phyloP scores from a whole-genome alignment of 2,329 filamentous ascomycete species.

The Tolypocladium tropicale region DNA sequence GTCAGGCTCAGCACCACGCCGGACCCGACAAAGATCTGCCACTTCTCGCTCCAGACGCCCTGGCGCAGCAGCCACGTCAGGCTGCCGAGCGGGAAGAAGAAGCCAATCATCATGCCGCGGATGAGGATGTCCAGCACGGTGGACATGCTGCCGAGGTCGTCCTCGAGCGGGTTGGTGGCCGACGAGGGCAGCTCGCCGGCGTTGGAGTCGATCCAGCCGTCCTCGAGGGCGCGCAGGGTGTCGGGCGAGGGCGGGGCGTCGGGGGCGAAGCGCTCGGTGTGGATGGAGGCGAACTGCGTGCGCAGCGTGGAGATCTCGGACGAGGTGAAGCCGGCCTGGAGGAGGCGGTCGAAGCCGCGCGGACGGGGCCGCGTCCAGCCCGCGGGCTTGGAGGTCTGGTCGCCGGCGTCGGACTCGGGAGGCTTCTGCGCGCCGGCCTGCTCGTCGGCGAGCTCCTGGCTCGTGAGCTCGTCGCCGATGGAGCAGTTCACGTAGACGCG shows the following conservation, averaged over 20 bases:
- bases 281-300: conserved; percentile 79
- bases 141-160: conserved; percentile 39
- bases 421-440: conserved; percentile 31
- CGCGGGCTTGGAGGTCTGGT: conserved; percentile 34
- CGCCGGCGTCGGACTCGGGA: conserved; percentile 38
- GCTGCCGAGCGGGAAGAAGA: conserved; percentile 88
- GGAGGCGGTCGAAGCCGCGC: conserved; percentile 79
- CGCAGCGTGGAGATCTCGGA: conserved; percentile 78
- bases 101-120: conserved; percentile 81
- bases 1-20: conserved; percentile 71
- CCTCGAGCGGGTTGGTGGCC: conserved; percentile 26
- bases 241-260: conserved; percentile 79
- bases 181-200: conserved; percentile 27
- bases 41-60: conserved; percentile 74
- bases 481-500: conserved; percentile 89
- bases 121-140: conserved; percentile 71
- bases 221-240: conserved; percentile 69
- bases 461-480: conserved; percentile 64
- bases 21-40: conserved; percentile 77
- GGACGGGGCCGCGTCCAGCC: conserved; percentile 22
- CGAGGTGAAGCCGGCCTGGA: conserved; percentile 69
- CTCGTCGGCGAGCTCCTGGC: conserved; percentile 61
- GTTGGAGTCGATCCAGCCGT: conserved; percentile 78
- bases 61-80: conserved; percentile 77
- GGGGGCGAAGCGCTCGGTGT: conserved; percentile 71